These are phyloP conservation scores for Rugonectria rugulosa DNA, from an alignment of 2,329 filamentous ascomycete genomes.

Conservation along the genomic window DNA sequence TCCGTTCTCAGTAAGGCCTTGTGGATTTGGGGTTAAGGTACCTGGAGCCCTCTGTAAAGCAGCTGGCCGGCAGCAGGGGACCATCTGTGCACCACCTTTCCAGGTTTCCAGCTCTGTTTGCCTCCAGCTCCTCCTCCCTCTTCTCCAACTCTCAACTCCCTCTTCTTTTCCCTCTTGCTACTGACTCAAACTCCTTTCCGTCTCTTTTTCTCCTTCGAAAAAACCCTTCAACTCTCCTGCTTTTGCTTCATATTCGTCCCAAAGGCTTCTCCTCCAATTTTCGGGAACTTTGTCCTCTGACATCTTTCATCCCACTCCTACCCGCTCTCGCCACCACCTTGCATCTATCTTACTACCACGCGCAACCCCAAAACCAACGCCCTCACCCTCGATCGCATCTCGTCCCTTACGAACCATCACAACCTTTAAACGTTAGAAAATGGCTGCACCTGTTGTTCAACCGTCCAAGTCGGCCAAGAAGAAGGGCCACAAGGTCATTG, in stretches of 20 bases:
- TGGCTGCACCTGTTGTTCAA: conserved; percentile 71
- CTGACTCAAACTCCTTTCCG: conserved; percentile 16
- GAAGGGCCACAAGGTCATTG: conserved; percentile 62
- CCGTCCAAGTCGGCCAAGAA: conserved; percentile 74
- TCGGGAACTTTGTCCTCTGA: background rate
- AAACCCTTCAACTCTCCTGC: background rate
- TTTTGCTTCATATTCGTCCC: conserved; percentile 13
- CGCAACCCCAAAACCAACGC: conserved; percentile 29
- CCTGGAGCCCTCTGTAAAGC: conserved; percentile 16
- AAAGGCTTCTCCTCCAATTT: background rate
- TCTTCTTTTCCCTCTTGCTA: conserved; percentile 9
- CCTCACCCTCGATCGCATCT: conserved; percentile 24
- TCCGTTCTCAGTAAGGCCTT: too few species aligned
- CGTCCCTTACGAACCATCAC: conserved; percentile 17
- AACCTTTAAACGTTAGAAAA: conserved; percentile 31
- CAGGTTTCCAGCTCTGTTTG: too few species aligned
- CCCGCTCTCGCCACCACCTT: conserved; percentile 21
- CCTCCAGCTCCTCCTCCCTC: too few species aligned
- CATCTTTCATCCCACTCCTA: conserved; percentile 19
- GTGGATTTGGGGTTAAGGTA: conserved; percentile 13
- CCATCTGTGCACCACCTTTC: conserved; percentile 8
- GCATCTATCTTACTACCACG: conserved; percentile 28
- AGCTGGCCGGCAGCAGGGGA: conserved; percentile 3
- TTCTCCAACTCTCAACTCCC: background rate
- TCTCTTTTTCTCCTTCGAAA: conserved; percentile 3